Percentiles rank a stretch among this genome's conserved stretches.
phyloP scores from a whole-genome alignment of 2,329 filamentous ascomycete species.

The Mycocentrospora acerina region DNA sequence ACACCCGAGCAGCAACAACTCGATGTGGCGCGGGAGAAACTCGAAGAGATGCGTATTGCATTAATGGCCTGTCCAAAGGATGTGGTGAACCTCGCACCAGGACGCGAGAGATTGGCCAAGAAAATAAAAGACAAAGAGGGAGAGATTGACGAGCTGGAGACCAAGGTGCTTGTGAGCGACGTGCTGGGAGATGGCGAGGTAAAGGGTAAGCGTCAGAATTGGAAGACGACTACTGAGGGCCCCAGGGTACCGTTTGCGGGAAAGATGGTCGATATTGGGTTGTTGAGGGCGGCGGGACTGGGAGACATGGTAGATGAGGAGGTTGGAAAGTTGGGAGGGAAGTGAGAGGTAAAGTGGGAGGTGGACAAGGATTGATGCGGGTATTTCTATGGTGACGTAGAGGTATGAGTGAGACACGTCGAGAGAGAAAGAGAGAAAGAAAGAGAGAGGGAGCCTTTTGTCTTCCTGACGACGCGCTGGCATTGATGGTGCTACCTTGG shows the following conservation, averaged over 20 bases:
- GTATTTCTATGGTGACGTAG: no score
- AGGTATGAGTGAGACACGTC: no score
- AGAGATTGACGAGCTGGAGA: constrained; percentile 16
- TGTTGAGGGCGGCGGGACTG: constrained; percentile 33
- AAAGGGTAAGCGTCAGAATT: constrained; percentile 17
- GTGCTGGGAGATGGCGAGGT: constrained; percentile 16
- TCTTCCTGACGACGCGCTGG: no score
- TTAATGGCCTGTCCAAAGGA: constrained; percentile 20
- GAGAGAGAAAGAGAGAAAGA: no score
- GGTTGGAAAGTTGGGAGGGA: constrained; percentile 12
- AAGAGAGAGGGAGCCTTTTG: no score
- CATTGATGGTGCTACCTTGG: no score
- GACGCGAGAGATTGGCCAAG: constrained; percentile 19
- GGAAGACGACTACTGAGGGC: constrained; percentile 20
- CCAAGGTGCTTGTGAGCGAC: constrained; percentile 17
- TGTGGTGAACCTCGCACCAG: constrained; percentile 12
- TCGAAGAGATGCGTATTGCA: constrained; percentile 18
- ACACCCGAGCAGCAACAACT: constrained; percentile 23
- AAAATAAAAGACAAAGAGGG: constrained; percentile 20
- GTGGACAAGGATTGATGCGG: no score
- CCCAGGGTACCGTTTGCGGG: constrained; percentile 32
- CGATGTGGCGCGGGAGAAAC: constrained; percentile 7
- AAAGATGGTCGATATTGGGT: constrained; percentile 30
- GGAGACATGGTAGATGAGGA: constrained; percentile 20
- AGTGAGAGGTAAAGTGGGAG: constrained; percentile 4